Conservation (phyloP, 2,329 filamentous ascomycete genomes). For the Daldinia sp. region DNA sequence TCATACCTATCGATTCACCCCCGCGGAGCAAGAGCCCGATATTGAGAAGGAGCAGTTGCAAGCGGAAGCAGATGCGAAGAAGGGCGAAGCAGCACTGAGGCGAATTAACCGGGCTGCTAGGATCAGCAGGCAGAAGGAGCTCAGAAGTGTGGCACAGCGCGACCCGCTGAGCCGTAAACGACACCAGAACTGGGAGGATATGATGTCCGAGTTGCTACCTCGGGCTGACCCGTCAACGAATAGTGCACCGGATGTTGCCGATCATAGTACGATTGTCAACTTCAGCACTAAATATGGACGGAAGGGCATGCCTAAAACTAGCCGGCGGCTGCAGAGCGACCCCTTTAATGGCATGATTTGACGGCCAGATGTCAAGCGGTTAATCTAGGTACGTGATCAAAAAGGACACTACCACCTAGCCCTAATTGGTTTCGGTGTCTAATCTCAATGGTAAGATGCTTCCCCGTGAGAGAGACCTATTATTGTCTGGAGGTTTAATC, state of each 20-base stretch:
- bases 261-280: constrained; percentile 72
- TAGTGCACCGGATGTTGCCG: constrained; percentile 61
- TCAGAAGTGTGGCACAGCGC: constrained; percentile 63
- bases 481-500: background rate
- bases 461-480: background rate
- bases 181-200: constrained; percentile 67
- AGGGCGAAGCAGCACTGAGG: constrained; percentile 68
- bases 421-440: background rate
- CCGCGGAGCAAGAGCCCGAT: constrained; percentile 47
- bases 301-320: constrained; percentile 60
- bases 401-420: background rate
- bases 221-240: constrained; percentile 39
- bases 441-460: background rate
- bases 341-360: background rate
- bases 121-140: constrained; percentile 70
- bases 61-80: constrained; percentile 66
- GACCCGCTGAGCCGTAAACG: constrained; percentile 62
- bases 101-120: constrained; percentile 68
- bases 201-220: constrained; percentile 65
- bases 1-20: constrained; percentile 70
- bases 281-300: constrained; percentile 61
- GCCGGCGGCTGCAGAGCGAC: constrained; percentile 47
- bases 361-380: background rate
- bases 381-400: background rate
- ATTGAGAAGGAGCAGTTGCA: constrained; percentile 67